phyloP scores from a whole-genome alignment of 805 yeast species.

The Wickerhamomyces rabaulensis region DNA sequence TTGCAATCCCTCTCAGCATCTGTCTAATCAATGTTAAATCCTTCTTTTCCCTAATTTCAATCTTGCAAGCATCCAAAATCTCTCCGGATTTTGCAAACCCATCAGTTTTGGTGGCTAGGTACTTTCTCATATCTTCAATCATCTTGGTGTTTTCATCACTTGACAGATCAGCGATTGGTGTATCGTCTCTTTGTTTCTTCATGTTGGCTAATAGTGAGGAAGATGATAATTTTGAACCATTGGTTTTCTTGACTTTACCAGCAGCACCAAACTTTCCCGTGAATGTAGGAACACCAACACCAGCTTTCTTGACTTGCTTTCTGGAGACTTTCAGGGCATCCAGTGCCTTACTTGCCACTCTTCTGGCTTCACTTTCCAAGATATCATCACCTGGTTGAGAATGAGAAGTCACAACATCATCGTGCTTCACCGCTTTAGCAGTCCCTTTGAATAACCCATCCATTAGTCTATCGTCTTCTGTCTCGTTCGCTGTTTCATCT shows the following conservation, averaged over 20 bases:
- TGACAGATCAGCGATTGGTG: slow-evolving; percentile 1
- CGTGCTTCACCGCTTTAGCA: slow-evolving; percentile 75
- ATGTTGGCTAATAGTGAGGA: slow-evolving; percentile 44
- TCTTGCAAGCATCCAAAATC: slow-evolving; percentile 34
- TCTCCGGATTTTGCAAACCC: slow-evolving; percentile 44
- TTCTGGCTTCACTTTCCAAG: slow-evolving; percentile 58
- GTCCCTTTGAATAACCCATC: slow-evolving; percentile 70
- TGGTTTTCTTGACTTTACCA: slow-evolving; percentile 40
- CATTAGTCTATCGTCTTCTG: slow-evolving; percentile 63
- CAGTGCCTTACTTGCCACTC: slow-evolving; percentile 48
- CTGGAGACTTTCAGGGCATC: slow-evolving; percentile 54
- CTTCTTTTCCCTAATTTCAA: slow-evolving; percentile 40
- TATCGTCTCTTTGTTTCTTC: slow-evolving; percentile 31
- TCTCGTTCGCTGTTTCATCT: slow-evolving; percentile 32
- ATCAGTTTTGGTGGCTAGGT: slow-evolving; percentile 30
- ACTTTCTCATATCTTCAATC: slow-evolving; percentile 35
- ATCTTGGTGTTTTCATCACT: slow-evolving; percentile 16
- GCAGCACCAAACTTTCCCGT: slow-evolving; percentile 90
- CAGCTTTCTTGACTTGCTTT: slow-evolving; percentile 31
- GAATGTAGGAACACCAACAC: slow-evolving; percentile 90
- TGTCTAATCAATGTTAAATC: slow-evolving; percentile 62
- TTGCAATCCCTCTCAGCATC: slow-evolving; percentile 60
- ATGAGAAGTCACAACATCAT: slow-evolving; percentile 57
- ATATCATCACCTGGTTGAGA: slow-evolving; percentile 26
- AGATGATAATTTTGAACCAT: slow-evolving; percentile 31